Percentiles rank a stretch among this genome's conserved stretches.
phyloP scores from a whole-genome alignment of 345 rosid species.

The Sonneratia caseolaris region DNA sequence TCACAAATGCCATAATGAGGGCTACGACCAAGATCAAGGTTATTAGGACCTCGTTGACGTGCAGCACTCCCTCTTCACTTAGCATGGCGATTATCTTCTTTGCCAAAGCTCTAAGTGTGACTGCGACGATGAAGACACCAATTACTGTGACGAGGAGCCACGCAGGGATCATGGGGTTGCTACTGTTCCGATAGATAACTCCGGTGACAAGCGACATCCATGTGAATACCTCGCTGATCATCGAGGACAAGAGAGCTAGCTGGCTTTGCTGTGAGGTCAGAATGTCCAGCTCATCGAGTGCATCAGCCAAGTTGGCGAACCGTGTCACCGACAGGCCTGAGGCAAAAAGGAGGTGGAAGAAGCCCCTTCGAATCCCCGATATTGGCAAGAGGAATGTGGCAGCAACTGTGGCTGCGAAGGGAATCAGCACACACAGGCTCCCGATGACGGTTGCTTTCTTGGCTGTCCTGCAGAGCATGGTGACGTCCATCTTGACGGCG shows the following conservation, averaged over 20 bases:
- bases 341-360: neutral
- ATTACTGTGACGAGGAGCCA: neutral
- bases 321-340: neutral
- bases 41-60: constrained; percentile 5
- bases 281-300: constrained; percentile 21
- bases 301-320: constrained; percentile 11
- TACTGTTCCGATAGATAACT: neutral
- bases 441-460: constrained; percentile 14
- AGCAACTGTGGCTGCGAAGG: neutral
- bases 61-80: constrained; percentile 8
- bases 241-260: constrained; percentile 15
- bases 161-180: neutral
- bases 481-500: constrained; percentile 19
- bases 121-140: no score
- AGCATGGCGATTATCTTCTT: neutral
- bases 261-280: constrained; percentile 25
- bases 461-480: neutral
- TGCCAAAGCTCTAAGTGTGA: neutral
- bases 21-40: constrained; percentile 2
- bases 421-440: neutral
- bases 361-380: neutral
- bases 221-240: constrained; percentile 3
- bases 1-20: neutral
- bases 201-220: neutral
- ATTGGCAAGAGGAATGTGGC: neutral